These are phyloP conservation scores for Diaporthe ilicicola DNA, from an alignment of 2,329 filamentous ascomycete genomes.

Conservation along the genomic window DNA sequence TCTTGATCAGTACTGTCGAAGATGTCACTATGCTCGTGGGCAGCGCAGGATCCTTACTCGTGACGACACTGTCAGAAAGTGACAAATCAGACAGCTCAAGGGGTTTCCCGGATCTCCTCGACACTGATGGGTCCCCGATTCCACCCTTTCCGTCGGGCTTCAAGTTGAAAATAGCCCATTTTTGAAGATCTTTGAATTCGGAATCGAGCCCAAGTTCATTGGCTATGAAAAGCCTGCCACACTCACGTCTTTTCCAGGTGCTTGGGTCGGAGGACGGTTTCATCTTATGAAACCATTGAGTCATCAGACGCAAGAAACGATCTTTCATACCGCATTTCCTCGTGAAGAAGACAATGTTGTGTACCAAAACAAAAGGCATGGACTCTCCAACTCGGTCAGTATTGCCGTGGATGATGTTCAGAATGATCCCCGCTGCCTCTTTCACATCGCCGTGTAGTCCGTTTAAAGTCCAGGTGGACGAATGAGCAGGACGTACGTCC, in stretches of 20 bases:
- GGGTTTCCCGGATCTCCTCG: not conserved
- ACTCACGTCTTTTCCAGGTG: not conserved
- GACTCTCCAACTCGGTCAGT: not conserved
- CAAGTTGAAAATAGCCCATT: not conserved
- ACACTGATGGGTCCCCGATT: not conserved
- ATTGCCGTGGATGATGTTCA: not conserved
- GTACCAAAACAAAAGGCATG: accelerated
- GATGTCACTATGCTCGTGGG: not conserved
- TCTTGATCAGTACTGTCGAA: not conserved
- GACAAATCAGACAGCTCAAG: not conserved
- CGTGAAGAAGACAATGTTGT: not conserved
- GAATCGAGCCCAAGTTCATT: not conserved
- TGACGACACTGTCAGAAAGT: not conserved
- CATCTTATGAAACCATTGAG: not conserved
- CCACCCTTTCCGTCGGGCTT: not conserved
- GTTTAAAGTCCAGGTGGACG: not conserved
- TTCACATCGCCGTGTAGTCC: not conserved
- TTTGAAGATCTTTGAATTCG: not conserved
- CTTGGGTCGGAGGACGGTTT: no score
- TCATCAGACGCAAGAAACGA: not conserved
- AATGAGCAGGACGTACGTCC: not conserved
- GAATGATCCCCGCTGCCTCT: not conserved
- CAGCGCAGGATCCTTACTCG: not conserved
- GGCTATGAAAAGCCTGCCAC: not conserved
- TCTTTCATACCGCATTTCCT: no score